Conservation (phyloP, 306 rosid genomes). For the Amphicarpaea edgeworthii region DNA sequence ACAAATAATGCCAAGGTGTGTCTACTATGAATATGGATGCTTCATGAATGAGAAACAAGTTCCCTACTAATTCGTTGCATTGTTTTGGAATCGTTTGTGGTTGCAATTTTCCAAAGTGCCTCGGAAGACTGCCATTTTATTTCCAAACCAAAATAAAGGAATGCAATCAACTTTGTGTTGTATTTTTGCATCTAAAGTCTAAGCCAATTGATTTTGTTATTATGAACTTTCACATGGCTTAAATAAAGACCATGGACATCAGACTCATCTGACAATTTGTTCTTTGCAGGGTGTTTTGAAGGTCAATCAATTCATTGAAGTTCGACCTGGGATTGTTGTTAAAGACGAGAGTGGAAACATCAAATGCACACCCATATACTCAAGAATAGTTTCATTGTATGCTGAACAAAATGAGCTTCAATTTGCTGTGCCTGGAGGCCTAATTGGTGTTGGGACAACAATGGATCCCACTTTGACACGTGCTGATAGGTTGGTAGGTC, state of each 20-base stretch:
- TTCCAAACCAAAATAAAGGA: constrained; percentile 13
- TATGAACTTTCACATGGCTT: neutral
- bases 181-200: neutral
- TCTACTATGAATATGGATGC: constrained; percentile 3
- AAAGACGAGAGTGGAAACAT: constrained; percentile 92
- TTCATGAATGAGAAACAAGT: neutral
- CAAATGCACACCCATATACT: constrained; percentile 92
- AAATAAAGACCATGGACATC: neutral
- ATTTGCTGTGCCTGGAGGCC: constrained; percentile 96
- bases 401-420: constrained; percentile 96
- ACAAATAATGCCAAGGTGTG: neutral
- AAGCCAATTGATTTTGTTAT: neutral
- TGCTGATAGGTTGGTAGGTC: constrained; percentile 97
- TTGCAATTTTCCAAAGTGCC: neutral
- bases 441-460: constrained; percentile 94
- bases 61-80: neutral
- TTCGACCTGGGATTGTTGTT: constrained; percentile 97
- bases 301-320: constrained; percentile 94
- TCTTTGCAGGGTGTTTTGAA: constrained; percentile 83
- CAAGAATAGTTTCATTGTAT: constrained; percentile 89
- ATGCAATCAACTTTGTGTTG: neutral
- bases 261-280: constrained; percentile 30
- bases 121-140: neutral
- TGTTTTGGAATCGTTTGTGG: neutral
- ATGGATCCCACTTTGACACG: constrained; percentile 99